Percentiles rank a stretch among this genome's conserved stretches.
phyloP scores from a whole-genome alignment of 169 alveolate genomes.

The Besnoitia besnoiti region DNA sequence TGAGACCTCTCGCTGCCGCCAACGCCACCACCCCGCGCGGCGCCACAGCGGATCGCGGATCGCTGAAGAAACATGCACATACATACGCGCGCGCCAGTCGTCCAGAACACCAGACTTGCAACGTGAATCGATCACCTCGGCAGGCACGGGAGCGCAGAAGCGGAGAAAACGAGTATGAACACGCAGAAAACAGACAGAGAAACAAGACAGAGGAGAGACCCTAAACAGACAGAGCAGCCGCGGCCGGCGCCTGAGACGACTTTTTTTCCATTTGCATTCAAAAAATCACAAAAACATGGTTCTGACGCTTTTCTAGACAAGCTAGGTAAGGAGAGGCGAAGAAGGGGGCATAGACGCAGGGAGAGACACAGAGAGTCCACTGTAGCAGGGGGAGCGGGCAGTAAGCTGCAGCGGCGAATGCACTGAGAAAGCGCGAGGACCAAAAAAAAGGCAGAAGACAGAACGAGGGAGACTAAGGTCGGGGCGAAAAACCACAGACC shows the following conservation, averaged over 20 bases:
- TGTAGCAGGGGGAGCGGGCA: not conserved
- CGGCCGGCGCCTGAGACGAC: not conserved
- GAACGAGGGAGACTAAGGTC: not conserved
- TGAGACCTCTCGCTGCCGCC: constrained; percentile 47
- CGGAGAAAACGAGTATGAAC: not conserved
- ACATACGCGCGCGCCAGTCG: not conserved
- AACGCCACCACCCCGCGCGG: constrained; percentile 48
- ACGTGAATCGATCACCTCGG: not conserved
- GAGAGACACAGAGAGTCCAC: no score
- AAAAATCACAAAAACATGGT: no score
- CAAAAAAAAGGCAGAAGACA: not conserved
- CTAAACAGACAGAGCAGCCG: not conserved
- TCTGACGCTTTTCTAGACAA: no score
- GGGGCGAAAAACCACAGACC: not conserved
- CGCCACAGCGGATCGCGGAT: constrained; percentile 51
- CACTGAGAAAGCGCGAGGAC: not conserved
- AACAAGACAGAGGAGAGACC: not conserved
- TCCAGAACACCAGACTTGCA: not conserved
- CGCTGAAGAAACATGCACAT: not conserved
- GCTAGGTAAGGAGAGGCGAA: no score
- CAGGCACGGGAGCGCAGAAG: no score
- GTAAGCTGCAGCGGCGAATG: not conserved
- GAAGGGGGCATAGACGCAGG: no score
- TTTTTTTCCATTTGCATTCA: no score
- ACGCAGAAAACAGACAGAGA: not conserved